Evolutionary conservation across 1,284 basidiomycete species (phyloP).

Genomic region (Marasmius sp.): DNA sequence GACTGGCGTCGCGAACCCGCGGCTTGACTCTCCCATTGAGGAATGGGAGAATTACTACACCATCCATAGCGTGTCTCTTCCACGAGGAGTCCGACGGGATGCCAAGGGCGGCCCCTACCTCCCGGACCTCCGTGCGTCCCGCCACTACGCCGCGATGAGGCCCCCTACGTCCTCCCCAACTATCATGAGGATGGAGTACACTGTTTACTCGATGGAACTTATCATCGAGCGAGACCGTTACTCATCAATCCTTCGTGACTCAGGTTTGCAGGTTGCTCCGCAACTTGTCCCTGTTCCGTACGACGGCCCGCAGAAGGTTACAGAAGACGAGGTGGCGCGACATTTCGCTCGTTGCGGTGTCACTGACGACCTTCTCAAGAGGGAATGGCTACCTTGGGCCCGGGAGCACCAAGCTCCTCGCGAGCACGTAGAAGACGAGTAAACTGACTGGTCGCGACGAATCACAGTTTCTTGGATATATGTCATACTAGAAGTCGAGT

Average conservation of each 20-base stretch:
- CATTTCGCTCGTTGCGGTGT: conserved; percentile 13
- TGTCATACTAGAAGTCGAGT: too few relatives aligned
- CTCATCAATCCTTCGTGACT: neutral
- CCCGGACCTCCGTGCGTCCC: conserved; percentile 41
- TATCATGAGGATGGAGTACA: conserved; percentile 34
- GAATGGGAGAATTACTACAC: conserved; percentile 43
- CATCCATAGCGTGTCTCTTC: conserved; percentile 40
- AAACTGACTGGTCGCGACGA: too few relatives aligned
- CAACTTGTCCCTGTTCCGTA: neutral
- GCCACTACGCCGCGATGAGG: conserved; percentile 41
- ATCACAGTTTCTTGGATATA: too few relatives aligned
- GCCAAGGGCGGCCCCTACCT: conserved; percentile 33
- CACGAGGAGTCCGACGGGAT: conserved; percentile 43
- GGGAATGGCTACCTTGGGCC: conserved; percentile 10
- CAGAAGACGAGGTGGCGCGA: conserved; percentile 9
- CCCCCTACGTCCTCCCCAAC: conserved; percentile 30
- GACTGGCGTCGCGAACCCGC: neutral
- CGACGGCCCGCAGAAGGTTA: neutral
- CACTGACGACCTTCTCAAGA: conserved; percentile 2
- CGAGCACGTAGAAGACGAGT: neutral
- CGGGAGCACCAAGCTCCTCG: neutral
- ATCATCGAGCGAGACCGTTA: conserved; percentile 33
- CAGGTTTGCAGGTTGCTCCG: neutral
- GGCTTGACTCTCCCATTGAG: conserved; percentile 20
- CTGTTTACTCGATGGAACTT: conserved; percentile 33